Percentiles rank a stretch among this genome's conserved stretches.
phyloP scores from a whole-genome alignment of 163 green algal genomes.

The Scenedesmus sp. region DNA sequence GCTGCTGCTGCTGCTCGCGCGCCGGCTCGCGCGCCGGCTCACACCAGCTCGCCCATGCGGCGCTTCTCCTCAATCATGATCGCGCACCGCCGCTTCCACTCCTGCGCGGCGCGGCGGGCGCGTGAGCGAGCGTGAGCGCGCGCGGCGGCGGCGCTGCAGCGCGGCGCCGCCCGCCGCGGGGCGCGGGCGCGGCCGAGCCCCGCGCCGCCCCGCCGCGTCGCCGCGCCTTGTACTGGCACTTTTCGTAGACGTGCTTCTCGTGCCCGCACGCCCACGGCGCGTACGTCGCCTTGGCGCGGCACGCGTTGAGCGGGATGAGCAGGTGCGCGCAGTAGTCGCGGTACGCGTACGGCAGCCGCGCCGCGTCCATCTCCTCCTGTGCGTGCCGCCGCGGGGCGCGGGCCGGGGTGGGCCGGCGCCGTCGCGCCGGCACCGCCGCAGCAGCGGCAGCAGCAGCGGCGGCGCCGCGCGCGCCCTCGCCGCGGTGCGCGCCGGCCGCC shows the following conservation, averaged over 20 bases:
- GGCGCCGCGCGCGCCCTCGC: no score
- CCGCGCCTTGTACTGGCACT: slow-evolving; percentile 97
- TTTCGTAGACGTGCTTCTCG: slow-evolving; percentile 94
- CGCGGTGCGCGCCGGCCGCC: no score
- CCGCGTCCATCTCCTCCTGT: slow-evolving; percentile 90
- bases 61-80: slow-evolving; percentile 72
- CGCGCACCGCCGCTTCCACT: slow-evolving; percentile 77
- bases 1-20: slow-evolving; percentile 7
- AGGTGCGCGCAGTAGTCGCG: slow-evolving; percentile 94
- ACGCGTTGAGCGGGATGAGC: slow-evolving; percentile 96
- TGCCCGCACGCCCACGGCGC: slow-evolving; percentile 92
- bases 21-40: not conserved
- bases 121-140: no score
- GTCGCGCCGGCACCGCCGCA: not conserved
- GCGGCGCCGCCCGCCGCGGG: no score
- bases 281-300: slow-evolving; percentile 76
- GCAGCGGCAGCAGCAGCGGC: not conserved
- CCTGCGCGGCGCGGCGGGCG: no score
- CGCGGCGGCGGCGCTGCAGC: no score
- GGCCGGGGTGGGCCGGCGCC: no score
- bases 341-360: slow-evolving; percentile 81
- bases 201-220: no score
- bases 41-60: slow-evolving; percentile 28
- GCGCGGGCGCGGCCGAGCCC: not conserved
- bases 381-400: no score